Base-by-base conservation (phyloP, 495 filamentous ascomycete species). In the Daldinia bambusicola region DNA sequence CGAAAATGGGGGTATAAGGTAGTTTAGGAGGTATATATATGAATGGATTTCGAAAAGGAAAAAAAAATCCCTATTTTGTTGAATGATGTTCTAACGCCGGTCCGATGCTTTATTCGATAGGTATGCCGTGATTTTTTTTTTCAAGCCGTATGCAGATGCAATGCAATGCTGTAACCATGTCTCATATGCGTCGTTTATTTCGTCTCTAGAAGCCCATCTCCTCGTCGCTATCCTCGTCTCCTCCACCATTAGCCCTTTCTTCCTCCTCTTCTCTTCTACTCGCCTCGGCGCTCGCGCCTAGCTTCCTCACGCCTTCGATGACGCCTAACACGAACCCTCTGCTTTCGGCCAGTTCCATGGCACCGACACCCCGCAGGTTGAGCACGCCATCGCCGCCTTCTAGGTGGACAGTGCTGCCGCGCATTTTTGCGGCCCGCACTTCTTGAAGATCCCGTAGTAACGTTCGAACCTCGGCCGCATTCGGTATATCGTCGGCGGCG, bases 261-360 rank as follows among this genome's bases (percentile, higher is more conserved):
- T 84, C 84, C 63, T 89, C 89, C 67, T 82, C 79, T 69, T 89
- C 84, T 51, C 85, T 75, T 63, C 88, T 83, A 45, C 77, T 80
- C 61, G 81, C 82, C 79, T 91, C 89, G 30, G 81, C 83, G 45
- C 83, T 84, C 10, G 82, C 83, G 4, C 89, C 89, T 38, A 92
- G 77, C 76, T 82, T 87, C 84, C 95, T 86, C 70, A 98, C 84
- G 31, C 91, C 91, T 81, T 99, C 95, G 69, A 98, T 89, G 8
- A 97, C 92, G 0, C 92, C 92, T 26, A 87, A 76, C 71, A 98
- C 87, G 75, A 98, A 98, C 0, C 87, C 92, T 71, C 95, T 86
- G 56, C 90, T 91, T 79, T 98, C 96, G 0, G 90, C 88, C 58
- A 98, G 78, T 84, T 99, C 95, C 90, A 99, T 92, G 2, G 90